phyloP scores from a whole-genome alignment of 2,329 filamentous ascomycete species.

The Beauveria asiatica region DNA sequence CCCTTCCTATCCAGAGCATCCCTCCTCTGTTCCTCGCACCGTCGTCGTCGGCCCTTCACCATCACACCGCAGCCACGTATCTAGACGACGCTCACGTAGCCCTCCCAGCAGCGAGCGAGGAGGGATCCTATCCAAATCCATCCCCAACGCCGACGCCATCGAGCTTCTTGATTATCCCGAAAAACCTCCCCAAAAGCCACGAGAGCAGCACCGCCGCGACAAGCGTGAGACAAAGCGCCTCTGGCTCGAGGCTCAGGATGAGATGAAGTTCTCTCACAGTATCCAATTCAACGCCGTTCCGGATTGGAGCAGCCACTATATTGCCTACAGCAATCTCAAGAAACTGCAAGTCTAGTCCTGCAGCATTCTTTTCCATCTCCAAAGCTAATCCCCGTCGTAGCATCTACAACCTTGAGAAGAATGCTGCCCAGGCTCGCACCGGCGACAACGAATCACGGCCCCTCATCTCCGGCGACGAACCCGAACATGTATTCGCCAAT shows the following conservation, averaged over 20 bases:
- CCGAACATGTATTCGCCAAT: conserved; percentile 72
- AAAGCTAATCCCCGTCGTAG: conserved; percentile 33
- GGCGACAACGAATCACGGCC: conserved; percentile 79
- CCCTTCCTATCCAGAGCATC: conserved; percentile 21
- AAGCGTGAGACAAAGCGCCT: conserved; percentile 56
- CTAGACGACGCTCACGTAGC: conserved; percentile 15
- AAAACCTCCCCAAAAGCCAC: conserved; percentile 7
- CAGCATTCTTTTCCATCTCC: not conserved
- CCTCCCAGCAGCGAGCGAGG: conserved; percentile 24
- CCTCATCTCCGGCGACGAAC: conserved; percentile 64
- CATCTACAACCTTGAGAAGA: conserved; percentile 92
- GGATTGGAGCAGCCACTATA: conserved; percentile 98
- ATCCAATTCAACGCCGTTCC: conserved; percentile 99
- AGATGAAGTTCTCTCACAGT: conserved; percentile 99
- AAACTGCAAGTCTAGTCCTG: conserved; percentile 61
- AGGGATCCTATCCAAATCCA: conserved; percentile 22
- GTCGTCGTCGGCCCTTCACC: conserved; percentile 14
- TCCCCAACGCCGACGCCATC: conserved; percentile 21
- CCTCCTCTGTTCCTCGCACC: conserved; percentile 31
- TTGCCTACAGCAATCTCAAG: conserved; percentile 97
- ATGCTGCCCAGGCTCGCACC: conserved; percentile 53
- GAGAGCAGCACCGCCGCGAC: conserved; percentile 18
- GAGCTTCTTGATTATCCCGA: conserved; percentile 35
- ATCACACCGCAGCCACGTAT: conserved; percentile 10
- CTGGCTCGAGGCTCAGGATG: conserved; percentile 65